Evolutionary conservation across 1,284 basidiomycete genomes (phyloP), one percentile per base, ranked within the genome.

Genomic region (Marasmius sp.): DNA sequence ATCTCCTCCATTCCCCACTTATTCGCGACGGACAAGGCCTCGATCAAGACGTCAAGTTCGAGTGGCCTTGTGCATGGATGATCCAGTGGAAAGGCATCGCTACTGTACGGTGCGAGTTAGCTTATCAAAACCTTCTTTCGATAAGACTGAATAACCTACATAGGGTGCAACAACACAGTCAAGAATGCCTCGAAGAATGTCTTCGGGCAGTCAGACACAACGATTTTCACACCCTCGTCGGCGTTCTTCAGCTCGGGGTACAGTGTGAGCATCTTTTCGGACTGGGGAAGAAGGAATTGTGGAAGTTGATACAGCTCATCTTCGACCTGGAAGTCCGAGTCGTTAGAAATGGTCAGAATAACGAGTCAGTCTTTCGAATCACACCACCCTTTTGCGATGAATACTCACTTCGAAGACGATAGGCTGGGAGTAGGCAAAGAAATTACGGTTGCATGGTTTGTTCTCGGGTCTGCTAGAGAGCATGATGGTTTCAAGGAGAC

Each of bases 241-340:
- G n/a, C 18, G 34, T 10, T 54, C 34, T 37, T 20, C 34, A 54
- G 16, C 16, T 33, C 52, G 12, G 52, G 52, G 52, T 54, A 54
- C 5, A 38, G 11, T 20, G 18, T 16, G 3, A 16, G 6, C 33
- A 54, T 16, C 14, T 18, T 54, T 8, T 54, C 52, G 34, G 34
- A 37, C 8, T 37, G 11, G 20, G 52, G 52, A 18, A 54, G 37
- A n/a, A 54, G 52, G 12, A 38, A 37, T 36, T 54, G n/a, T n/a
- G 52, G 52, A 36, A 54, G 52, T 36, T 54, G 52, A 54, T 37
- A 54, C 18, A 38, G 52, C 52, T 54, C 52, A 36, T 54, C 36
- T n/a, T 54, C 52, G 34, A 54, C 52, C 52, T 54, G 14, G 16
- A 14, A 8, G 4, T 16, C 6, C 14, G 12, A 45, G 6, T 27